A percentile compares a stretch with the other conserved stretches of the same genome.
These are phyloP conservation scores for Nitzschia putrida DNA, from an alignment of 108 stramenopile species.

Conservation along the genomic window DNA sequence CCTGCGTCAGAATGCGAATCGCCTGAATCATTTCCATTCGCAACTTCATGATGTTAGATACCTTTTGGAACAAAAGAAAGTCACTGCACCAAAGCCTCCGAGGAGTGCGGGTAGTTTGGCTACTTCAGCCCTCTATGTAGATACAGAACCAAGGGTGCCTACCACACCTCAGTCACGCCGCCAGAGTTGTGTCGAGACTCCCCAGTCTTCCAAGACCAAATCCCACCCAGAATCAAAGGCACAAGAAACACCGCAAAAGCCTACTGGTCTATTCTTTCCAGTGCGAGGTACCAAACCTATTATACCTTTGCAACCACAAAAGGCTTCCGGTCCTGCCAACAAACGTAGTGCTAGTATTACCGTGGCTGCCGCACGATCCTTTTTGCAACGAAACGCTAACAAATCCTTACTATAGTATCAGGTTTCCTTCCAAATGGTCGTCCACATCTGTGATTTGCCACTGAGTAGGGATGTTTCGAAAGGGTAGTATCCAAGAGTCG, in stretches of 20 bases:
- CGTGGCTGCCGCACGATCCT: conserved; percentile 11
- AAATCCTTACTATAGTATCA: conserved; percentile 20
- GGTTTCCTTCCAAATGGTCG: conserved; percentile 38
- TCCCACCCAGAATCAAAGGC: too few species aligned
- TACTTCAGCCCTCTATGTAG: too few species aligned
- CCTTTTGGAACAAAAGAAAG: not conserved
- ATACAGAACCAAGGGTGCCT: too few species aligned
- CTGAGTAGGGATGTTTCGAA: conserved; percentile 18
- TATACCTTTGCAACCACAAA: too few species aligned
- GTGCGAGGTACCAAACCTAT: too few species aligned
- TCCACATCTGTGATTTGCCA: conserved; percentile 46
- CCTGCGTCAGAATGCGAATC: not conserved
- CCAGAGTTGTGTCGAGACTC: too few species aligned
- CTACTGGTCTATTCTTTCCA: too few species aligned
- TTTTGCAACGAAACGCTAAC: conserved; percentile 5
- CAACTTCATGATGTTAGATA: conserved; percentile 5
- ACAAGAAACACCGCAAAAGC: too few species aligned
- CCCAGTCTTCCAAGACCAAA: too few species aligned
- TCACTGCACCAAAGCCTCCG: not conserved
- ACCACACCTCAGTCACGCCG: too few species aligned
- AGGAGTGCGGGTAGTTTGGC: too few species aligned
- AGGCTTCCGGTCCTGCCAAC: too few species aligned
- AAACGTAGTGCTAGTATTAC: not conserved
- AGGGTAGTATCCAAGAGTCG: conserved; percentile 11
- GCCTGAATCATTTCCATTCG: conserved; percentile 15